Base-by-base conservation (phyloP, 2,329 filamentous ascomycete genomes). In the Aaosphaeria pasadenensis region DNA sequence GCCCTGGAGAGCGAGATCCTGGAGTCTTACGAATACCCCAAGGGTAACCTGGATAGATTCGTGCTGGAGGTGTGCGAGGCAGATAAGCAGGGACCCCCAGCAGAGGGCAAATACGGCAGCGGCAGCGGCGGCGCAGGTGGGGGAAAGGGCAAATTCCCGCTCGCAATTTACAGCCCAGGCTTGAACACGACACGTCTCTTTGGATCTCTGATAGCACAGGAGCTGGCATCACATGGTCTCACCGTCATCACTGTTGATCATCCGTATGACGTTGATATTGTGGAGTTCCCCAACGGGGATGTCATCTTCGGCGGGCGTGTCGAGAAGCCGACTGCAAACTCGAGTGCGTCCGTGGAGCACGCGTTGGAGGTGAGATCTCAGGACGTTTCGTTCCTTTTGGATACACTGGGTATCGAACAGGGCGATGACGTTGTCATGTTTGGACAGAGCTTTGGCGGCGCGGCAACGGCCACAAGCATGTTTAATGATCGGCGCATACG, bases 171-270 rank as follows among this genome's bases (percentile, higher is more conserved):
- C 45, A 74, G 71, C 0, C 67, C 74, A 0, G 77, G 75, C 2
- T 59, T 71, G 29, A 71, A 72, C 4, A 68, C 68, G 13, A 71
- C 73, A 0, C 64, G 76, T 0, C 56, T 74, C 1, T 47, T 75
- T 3, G 74, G 77, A 47, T 66, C 60, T 4, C 63, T 64, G 4
- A 63, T 74, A 49, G 72, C 74, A 2, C 67, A 69, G 4, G 69
- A 75, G 1, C 61, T 80, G 1, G 73, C 77, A 0, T 74, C 71
- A 36, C 61, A 70, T 11, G 77, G 77, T 0, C 77, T 72, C 47
- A 63, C 70, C 0, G 72, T 79, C 5, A 60, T 78, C 30, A 67
- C 74, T 0, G 60, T 80, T 17, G 77, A 80, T 46, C 76, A 79
- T 43, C 69, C 76, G 0, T 76, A 74, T 44, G 77, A 80, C 40